phyloP scores from a whole-genome alignment of 192 early-diverging fungal species.

The Coemansia sp. region DNA sequence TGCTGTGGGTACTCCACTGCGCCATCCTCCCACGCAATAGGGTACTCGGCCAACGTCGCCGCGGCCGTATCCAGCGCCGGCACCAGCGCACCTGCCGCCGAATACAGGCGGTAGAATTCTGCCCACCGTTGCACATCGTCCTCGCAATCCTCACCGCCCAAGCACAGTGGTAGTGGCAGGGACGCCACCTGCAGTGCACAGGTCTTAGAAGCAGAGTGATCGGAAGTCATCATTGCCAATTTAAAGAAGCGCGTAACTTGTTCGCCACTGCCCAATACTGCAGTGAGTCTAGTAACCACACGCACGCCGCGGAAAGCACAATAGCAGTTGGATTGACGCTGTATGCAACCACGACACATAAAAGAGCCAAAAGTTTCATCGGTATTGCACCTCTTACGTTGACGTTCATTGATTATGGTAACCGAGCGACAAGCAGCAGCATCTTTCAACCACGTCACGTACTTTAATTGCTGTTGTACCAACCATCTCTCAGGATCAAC shows the following conservation, averaged over 20 bases:
- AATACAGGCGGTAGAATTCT: slow-evolving; percentile 14
- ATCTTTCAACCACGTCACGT: background rate
- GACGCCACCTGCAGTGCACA: background rate
- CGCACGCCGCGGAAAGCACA: slow-evolving; percentile 18
- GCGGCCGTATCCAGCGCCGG: background rate
- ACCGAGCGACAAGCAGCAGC: background rate
- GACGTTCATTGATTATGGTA: background rate
- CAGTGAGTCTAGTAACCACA: slow-evolving; percentile 1
- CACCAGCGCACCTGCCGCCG: slow-evolving; percentile 11
- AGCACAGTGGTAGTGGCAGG: background rate
- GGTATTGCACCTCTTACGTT: background rate
- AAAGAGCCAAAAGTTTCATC: background rate
- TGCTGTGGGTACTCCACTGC: slow-evolving; percentile 15
- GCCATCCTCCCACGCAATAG: background rate
- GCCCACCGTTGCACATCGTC: background rate
- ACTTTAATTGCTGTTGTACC: slow-evolving; percentile 8
- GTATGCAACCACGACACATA: slow-evolving; percentile 25
- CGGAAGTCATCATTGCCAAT: slow-evolving; percentile 12
- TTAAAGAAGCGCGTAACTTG: slow-evolving; percentile 4
- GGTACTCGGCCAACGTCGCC: background rate
- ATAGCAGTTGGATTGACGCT: slow-evolving; percentile 9
- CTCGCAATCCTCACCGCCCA: too few species aligned
- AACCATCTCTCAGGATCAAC: slow-evolving; percentile 25
- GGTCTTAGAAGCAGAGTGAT: background rate
- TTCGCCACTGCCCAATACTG: background rate